phyloP scores from a whole-genome alignment of 2,329 filamentous ascomycete genomes.

The Xylaria sp. region DNA sequence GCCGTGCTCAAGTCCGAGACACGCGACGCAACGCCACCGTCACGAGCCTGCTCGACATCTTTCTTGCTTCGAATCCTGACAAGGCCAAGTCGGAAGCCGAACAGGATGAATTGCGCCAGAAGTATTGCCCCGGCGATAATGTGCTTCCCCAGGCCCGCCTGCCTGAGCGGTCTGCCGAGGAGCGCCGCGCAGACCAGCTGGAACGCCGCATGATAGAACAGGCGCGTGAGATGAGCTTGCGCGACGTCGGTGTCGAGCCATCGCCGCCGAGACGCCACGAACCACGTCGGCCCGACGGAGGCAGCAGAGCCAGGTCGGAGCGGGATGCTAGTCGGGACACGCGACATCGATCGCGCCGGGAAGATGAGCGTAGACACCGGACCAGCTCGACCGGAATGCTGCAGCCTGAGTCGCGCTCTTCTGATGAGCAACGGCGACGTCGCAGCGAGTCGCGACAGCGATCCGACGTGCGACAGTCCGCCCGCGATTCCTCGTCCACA shows the following conservation, averaged over 20 bases:
- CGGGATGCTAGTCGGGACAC: slow-evolving; percentile 47
- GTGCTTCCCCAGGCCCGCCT: slow-evolving; percentile 74
- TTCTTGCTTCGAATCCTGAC: slow-evolving; percentile 80
- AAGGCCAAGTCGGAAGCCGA: slow-evolving; percentile 77
- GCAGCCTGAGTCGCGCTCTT: slow-evolving; percentile 51
- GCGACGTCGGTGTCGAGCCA: slow-evolving; percentile 68
- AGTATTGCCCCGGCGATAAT: slow-evolving; percentile 84
- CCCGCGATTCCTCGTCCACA: slow-evolving; percentile 53
- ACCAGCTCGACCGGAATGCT: slow-evolving; percentile 53
- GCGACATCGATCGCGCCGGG: slow-evolving; percentile 45
- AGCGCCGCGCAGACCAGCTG: slow-evolving; percentile 69
- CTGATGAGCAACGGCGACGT: slow-evolving; percentile 52
- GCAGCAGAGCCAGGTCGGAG: slow-evolving; percentile 49
- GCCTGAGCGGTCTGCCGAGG: slow-evolving; percentile 62
- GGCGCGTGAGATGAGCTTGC: slow-evolving; percentile 78
- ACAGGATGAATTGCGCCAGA: slow-evolving; percentile 77
- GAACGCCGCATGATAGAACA: slow-evolving; percentile 77
- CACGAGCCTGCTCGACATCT: slow-evolving; percentile 90
- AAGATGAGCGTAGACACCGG: slow-evolving; percentile 48
- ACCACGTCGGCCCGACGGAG: slow-evolving; percentile 48
- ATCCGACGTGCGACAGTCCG: slow-evolving; percentile 55
- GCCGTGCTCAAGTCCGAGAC: slow-evolving; percentile 85
- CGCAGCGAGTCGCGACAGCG: slow-evolving; percentile 60
- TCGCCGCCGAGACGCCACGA: slow-evolving; percentile 47
- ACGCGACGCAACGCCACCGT: slow-evolving; percentile 92